These are phyloP conservation scores for Dinochytrium kinnereticum DNA, from an alignment of 371 early-diverging fungal species.

Conservation along the genomic window DNA sequence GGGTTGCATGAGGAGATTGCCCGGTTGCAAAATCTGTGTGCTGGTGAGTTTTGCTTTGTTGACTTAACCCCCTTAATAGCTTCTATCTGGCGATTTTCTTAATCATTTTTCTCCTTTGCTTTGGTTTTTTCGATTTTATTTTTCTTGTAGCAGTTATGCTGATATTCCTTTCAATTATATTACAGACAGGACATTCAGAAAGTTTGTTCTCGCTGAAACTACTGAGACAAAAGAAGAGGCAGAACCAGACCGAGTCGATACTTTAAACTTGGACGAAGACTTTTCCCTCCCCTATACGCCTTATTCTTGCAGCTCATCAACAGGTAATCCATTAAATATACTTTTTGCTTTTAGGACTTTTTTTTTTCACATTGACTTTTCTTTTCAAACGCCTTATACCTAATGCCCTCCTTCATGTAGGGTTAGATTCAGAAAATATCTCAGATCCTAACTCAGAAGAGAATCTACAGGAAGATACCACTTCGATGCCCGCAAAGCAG, in stretches of 20 bases:
- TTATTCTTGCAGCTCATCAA: background rate
- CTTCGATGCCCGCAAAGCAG: background rate
- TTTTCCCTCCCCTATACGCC: background rate
- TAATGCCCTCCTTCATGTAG: too few species aligned
- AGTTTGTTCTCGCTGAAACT: background rate
- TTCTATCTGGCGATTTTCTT: too few species aligned
- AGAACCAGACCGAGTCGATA: background rate
- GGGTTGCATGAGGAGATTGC: constrained; percentile 46
- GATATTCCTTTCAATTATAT: background rate
- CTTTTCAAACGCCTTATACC: too few species aligned
- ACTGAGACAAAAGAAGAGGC: background rate
- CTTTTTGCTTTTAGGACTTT: too few species aligned
- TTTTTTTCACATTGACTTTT: too few species aligned
- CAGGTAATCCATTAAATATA: too few species aligned
- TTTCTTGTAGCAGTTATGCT: background rate
- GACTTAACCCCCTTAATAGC: too few species aligned
- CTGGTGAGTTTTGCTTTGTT: constrained; percentile 44
- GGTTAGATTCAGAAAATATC: too few species aligned
- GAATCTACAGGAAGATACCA: too few species aligned
- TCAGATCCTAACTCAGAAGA: too few species aligned
- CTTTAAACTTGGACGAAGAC: background rate
- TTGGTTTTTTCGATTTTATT: background rate
- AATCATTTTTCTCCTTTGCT: background rate
- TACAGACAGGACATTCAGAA: background rate
- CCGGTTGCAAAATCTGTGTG: constrained; percentile 38